Evolutionary conservation across 805 yeast species (phyloP).

Genomic region (Myxozyma geophila): DNA sequence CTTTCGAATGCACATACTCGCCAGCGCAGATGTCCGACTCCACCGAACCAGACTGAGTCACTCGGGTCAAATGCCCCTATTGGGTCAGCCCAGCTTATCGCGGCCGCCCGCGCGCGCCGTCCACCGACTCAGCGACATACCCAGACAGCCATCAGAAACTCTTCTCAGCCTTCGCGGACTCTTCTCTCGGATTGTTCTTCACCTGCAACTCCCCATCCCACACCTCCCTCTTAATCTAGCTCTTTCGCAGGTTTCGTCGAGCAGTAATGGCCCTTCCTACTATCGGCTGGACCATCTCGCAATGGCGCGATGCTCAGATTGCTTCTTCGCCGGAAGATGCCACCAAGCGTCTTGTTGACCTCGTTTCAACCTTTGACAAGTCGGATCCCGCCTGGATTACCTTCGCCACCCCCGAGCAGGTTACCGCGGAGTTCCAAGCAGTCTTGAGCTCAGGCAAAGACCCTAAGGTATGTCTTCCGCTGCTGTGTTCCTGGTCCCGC

Average conservation of each 20-base stretch:
- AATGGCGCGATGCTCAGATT: conserved; percentile 76
- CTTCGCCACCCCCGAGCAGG: conserved; percentile 62
- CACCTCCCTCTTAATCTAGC: conserved; percentile 1
- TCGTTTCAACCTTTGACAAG: conserved; percentile 43
- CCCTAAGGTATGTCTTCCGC: conserved; percentile 47
- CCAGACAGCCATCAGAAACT: background rate
- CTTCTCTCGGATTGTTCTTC: background rate
- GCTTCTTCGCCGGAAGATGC: conserved; percentile 67
- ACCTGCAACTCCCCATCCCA: background rate
- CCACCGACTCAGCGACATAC: conserved; percentile 3
- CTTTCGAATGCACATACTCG: too few species aligned
- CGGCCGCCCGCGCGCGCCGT: conserved; percentile 23
- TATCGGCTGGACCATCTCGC: conserved; percentile 78
- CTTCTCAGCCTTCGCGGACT: background rate
- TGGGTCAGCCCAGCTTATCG: conserved; percentile 11
- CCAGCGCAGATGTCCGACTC: conserved; percentile 12
- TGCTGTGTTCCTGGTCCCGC: background rate
- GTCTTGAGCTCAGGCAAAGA: conserved; percentile 57
- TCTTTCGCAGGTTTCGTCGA: conserved; percentile 8
- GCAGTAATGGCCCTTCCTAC: conserved; percentile 37
- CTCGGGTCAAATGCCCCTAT: background rate
- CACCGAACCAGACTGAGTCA: background rate
- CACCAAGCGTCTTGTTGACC: conserved; percentile 52
- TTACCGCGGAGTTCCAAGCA: conserved; percentile 76
- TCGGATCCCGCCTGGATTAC: conserved; percentile 93